Base-by-base conservation (phyloP, 1,139 yeast genomes). In the Hyphopichia buzzinii region DNA sequence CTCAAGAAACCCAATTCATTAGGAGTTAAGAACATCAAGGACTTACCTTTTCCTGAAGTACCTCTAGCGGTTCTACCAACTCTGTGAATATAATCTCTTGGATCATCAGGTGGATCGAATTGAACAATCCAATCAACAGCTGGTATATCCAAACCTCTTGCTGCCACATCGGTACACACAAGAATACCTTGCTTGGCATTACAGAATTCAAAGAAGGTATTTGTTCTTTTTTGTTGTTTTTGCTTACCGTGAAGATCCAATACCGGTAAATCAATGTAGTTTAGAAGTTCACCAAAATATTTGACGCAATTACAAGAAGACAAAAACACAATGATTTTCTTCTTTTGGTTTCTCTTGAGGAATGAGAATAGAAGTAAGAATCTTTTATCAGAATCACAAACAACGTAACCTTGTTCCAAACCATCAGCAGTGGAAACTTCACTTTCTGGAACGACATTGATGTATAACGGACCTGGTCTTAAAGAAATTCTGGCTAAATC, bases 21-120 rank as follows among this genome's bases (percentile, higher is more conserved):
- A 29, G 98, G 97, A 3, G 92, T 83, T 60, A 92, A 73, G 64
- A 92, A 92, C 97, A 92, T 90, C 44, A 92, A 72, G 12, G 96
- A 86, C 63, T 84, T 87, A 48, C 99, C 99, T 57, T 84, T 84
- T 39, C 96, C 97, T 35, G 77, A 59, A 15, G 95, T 75, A 41
- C 97, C 98, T 68, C 98, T 81, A 13, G 98, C 98, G 19, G 98
- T 92, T 73, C 98, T 83, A 46, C 98, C 98, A 26, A 92, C 97
- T 62, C 97, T 81, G 65, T 92, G 98, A 52, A 92, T 90, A 57
- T 92, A 92, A 65, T 90, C 97, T 65, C 97, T 81, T 60, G 97
- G 97, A 66, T 92, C 97, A 81, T 92, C 97, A 58, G 97, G 97
- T 34, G 97, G 97, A 61, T 92, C 97, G 51, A 86, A 89, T 68